These are phyloP conservation scores for Phytopythium montanum DNA, from an alignment of 352 stramenopile genomes.

Conservation along the genomic window DNA sequence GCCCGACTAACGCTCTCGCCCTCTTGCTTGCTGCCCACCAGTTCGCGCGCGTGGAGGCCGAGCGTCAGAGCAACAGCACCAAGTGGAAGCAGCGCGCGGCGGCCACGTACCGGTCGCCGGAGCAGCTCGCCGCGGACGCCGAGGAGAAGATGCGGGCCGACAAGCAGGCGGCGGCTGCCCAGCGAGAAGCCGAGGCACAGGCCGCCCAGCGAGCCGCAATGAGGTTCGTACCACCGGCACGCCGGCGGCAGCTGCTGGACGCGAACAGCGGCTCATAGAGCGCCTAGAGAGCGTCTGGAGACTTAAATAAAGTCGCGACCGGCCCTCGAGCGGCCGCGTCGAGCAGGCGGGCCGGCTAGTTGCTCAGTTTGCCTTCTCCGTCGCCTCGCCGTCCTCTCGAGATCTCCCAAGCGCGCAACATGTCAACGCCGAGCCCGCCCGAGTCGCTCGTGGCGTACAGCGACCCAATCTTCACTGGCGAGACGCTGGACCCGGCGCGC, in stretches of 20 bases:
- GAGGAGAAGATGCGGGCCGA: slow-evolving; percentile 43
- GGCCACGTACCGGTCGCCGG: slow-evolving; percentile 48
- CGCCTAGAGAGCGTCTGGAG: too few relatives aligned
- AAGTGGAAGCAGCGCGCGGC: slow-evolving; percentile 49
- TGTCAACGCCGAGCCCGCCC: slow-evolving; percentile 63
- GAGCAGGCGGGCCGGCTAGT: too few relatives aligned
- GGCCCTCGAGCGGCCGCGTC: too few relatives aligned
- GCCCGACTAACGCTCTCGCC: neutral
- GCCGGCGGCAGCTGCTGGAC: slow-evolving; percentile 1
- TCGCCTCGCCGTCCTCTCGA: too few relatives aligned
- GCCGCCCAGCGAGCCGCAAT: neutral
- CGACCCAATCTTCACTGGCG: slow-evolving; percentile 88
- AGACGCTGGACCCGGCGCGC: slow-evolving; percentile 62
- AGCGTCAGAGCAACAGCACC: slow-evolving; percentile 31
- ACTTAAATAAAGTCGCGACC: too few relatives aligned
- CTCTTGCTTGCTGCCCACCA: slow-evolving; percentile 13
- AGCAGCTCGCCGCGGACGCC: slow-evolving; percentile 47
- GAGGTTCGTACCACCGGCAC: neutral
- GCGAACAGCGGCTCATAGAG: neutral
- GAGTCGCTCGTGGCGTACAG: slow-evolving; percentile 89
- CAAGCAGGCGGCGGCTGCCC: slow-evolving; percentile 27
- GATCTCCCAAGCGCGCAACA: slow-evolving; percentile 11
- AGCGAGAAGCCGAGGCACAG: slow-evolving; percentile 1
- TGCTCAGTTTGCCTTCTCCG: too few relatives aligned
- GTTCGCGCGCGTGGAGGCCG: slow-evolving; percentile 31